Base-by-base conservation (phyloP, 108 stramenopile genomes). In the Conticribra weissflogii region DNA sequence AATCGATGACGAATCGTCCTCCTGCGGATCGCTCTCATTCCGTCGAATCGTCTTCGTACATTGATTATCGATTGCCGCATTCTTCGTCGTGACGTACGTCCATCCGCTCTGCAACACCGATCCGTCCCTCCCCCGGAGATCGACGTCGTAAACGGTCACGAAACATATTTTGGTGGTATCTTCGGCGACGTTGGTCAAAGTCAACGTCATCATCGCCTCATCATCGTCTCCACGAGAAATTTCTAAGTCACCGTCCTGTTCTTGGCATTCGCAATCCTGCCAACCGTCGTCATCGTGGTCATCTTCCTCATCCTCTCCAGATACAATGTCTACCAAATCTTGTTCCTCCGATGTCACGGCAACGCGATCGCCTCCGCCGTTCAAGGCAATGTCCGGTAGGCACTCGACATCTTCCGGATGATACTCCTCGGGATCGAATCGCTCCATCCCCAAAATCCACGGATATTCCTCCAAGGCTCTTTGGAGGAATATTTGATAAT, bases 131-230 rank as follows among this genome's bases (percentile, higher is more conserved):
- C 63, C 78, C 21, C 66, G 57, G 0, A 79, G 50, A 55, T 74
- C 74, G 0, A 75, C 78, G 57, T 79, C 78, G 28, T 49, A 74
- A 1, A 79, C 68, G 4, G 78, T 68, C 23, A 79, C 72, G 49
- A 63, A 74, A 49, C 58, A 60, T 24, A 79, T 63, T 34, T 53
- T 68, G 27, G 72, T 73, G 4, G 54, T 24, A 47, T 74, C 34
- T 50, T 65, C 50, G 50, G 34, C 30, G 24, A 74, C 24, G 47
- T 79, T 79, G 34, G 78, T 79, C 7, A 79, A 24, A 23, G 78
- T 69, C 59, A 79, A 32, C 27, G 68, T 64, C 76, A 77, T 70
- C 1, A 9, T 23, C 21, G 21, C 34, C 16, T 21, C 18, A 16
- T 19, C 31, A 2, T 45, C 21, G 23, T 22, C 8, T 24, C 24